Conservation (phyloP, 352 stramenopile species). For the Phytopythium aichiense region DNA sequence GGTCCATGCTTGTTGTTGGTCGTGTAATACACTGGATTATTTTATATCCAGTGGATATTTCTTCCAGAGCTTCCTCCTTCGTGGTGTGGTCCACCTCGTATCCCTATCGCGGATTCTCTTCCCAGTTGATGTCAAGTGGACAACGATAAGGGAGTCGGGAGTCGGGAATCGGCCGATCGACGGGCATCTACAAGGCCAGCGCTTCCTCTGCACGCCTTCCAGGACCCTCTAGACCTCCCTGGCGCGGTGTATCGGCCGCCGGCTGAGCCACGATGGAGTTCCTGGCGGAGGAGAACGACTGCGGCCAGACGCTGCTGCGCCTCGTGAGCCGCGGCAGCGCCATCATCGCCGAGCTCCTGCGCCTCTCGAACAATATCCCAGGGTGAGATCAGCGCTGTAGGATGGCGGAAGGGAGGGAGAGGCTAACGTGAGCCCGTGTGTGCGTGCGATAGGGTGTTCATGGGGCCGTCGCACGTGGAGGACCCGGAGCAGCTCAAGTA, state of each 20-base stretch:
- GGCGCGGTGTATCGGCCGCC: not conserved
- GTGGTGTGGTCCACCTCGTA: not conserved
- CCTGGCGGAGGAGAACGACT: conserved; percentile 91
- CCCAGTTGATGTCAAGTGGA: not conserved
- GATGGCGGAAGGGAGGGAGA: not conserved
- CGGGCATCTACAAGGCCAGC: too few relatives aligned
- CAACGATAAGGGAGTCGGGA: not conserved
- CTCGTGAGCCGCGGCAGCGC: conserved; percentile 89
- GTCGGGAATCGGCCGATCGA: too few relatives aligned
- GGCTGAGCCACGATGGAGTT: conserved; percentile 62
- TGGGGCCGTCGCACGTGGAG: conserved; percentile 82
- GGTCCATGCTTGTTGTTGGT: not conserved
- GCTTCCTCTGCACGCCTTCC: not conserved
- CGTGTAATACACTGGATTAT: too few relatives aligned
- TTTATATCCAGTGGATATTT: too few relatives aligned
- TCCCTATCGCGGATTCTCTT: too few relatives aligned
- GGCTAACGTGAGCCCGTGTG: conserved; percentile 1
- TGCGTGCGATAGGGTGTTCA: conserved; percentile 57
- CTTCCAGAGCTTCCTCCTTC: too few relatives aligned
- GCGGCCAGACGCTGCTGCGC: conserved; percentile 91
- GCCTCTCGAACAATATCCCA: conserved; percentile 90
- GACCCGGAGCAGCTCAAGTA: conserved; percentile 89
- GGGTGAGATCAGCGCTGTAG: conserved; percentile 29
- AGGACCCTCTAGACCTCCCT: too few relatives aligned
- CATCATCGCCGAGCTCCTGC: conserved; percentile 92